Evolutionary conservation across 768 basidiomycete genomes (phyloP).

Genomic region (Tubosaeta sp.): DNA sequence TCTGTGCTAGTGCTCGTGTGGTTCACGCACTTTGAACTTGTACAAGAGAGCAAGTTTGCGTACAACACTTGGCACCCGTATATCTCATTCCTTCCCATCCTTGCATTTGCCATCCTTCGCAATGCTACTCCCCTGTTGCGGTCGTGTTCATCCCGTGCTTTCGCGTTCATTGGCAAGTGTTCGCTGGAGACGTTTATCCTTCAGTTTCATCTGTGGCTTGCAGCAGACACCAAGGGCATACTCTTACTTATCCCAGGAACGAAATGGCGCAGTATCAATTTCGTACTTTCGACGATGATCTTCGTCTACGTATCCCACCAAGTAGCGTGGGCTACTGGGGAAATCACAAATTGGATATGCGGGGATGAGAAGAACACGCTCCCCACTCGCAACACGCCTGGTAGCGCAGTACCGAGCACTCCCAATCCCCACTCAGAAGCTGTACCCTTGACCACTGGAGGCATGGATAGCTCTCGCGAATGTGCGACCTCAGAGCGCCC

Average conservation of each 20-base stretch:
- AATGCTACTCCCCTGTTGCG: slow-evolving; percentile 71
- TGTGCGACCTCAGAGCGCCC: slow-evolving; percentile 38
- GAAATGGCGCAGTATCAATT: slow-evolving; percentile 70
- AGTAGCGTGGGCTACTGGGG: slow-evolving; percentile 70
- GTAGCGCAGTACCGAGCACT: background rate
- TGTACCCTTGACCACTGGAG: slow-evolving; percentile 6
- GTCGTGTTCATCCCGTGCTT: slow-evolving; percentile 61
- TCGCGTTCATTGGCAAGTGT: slow-evolving; percentile 81
- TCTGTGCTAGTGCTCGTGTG: slow-evolving; percentile 58
- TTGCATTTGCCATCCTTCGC: slow-evolving; percentile 70
- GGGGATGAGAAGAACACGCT: slow-evolving; percentile 28
- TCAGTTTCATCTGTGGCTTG: slow-evolving; percentile 86
- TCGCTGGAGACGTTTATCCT: slow-evolving; percentile 91
- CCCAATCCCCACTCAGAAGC: slow-evolving; percentile 4
- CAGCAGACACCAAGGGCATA: slow-evolving; percentile 78
- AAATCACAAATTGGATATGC: slow-evolving; percentile 61
- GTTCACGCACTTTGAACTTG: slow-evolving; percentile 82
- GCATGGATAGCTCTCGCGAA: slow-evolving; percentile 16
- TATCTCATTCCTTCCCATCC: slow-evolving; percentile 75
- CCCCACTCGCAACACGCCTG: slow-evolving; percentile 15
- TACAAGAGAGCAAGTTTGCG: slow-evolving; percentile 71
- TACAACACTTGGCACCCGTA: slow-evolving; percentile 87
- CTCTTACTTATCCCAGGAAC: slow-evolving; percentile 76
- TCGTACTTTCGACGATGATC: slow-evolving; percentile 66
- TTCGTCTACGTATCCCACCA: slow-evolving; percentile 81